Base-by-base conservation (phyloP, 768 basidiomycete species). In the Xanthoconium purpureum region DNA sequence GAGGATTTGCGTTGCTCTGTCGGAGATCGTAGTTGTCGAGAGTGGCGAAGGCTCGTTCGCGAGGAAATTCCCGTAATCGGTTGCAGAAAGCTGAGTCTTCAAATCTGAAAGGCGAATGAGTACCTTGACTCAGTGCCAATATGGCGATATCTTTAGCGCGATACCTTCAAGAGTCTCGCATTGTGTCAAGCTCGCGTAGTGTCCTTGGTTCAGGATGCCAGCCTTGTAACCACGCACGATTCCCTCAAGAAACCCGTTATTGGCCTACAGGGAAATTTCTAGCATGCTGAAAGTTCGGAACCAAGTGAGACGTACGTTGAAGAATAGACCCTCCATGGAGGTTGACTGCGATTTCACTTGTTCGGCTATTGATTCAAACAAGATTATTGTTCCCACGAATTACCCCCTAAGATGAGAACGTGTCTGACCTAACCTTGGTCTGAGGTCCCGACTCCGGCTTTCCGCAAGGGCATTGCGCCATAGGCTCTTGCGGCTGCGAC, bases 51-150 rank as follows among this genome's bases (percentile, higher is more conserved):
- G 88, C 71, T 99, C 97, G 66, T 98, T 98, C 30, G 96, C 87
- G 45, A 99, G 87, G 74, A 99, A 99, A 75, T 92, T 96, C 67
- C 95, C 94, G 71, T 99, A 99, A 75, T 99, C 97, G 6, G 96
- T 98, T 13, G 95, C 85, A 15, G 93, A 90, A 33, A 99, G 80
- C 69, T 99, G 97, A 45, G 97, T 94, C 60, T 92, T 82, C 73
- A 99, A 87, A 75, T 99, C 97, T 98, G 65, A n/a, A 39, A 38
- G 30, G 29, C 24, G 44, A 35, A 43, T 63, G 38, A 67, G 46
- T 30, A 35, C 47, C 5, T 20, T 24, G 24, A 24, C 24, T 4
- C 3, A 18, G 44, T 47, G 5, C n/a, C 9, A 40, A 38, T 18
- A 52, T n/a, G 42, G 42, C 46, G 8, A 49, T 12, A 36, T 15